phyloP scores from a whole-genome alignment of 768 basidiomycete species.

The Podaxis sp. region DNA sequence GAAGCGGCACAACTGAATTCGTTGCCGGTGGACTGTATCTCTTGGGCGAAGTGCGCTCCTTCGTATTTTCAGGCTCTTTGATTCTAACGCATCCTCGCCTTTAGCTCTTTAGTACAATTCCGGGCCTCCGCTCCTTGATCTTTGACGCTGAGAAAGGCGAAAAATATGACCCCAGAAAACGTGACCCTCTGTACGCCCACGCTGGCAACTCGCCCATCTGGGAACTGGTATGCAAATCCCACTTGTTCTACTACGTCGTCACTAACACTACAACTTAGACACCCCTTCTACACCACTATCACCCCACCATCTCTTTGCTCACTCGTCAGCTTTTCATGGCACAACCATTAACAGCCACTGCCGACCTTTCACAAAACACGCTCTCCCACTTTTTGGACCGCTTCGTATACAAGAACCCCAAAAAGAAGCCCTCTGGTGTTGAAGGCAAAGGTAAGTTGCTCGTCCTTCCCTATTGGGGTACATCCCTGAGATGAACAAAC shows the following conservation, averaged over 20 bases:
- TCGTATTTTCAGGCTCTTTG: background rate
- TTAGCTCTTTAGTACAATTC: conserved; percentile 42
- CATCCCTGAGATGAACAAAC: conserved; percentile 29
- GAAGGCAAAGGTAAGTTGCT: conserved; percentile 10
- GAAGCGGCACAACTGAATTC: conserved; percentile 80
- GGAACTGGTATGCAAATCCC: conserved; percentile 69
- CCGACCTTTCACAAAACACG: conserved; percentile 91
- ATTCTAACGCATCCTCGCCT: conserved; percentile 6
- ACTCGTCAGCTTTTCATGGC: conserved; percentile 76
- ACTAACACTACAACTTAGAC: conserved; percentile 40
- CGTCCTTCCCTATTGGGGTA: background rate
- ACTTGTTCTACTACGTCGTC: conserved; percentile 5
- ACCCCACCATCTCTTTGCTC: conserved; percentile 87
- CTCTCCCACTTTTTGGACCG: conserved; percentile 94
- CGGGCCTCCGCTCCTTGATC: conserved; percentile 42
- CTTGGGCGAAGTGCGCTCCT: conserved; percentile 73
- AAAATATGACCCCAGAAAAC: conserved; percentile 83
- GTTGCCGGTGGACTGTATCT: conserved; percentile 86
- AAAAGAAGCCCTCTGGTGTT: conserved; percentile 47
- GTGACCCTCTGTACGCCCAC: conserved; percentile 85
- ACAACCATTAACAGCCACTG: conserved; percentile 74
- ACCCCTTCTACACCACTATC: conserved; percentile 83
- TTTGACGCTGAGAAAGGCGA: conserved; percentile 29
- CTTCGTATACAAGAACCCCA: conserved; percentile 96
- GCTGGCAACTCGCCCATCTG: conserved; percentile 81